Conservation (phyloP, 2,329 filamentous ascomycete genomes). For the Botryotinia calthae region DNA sequence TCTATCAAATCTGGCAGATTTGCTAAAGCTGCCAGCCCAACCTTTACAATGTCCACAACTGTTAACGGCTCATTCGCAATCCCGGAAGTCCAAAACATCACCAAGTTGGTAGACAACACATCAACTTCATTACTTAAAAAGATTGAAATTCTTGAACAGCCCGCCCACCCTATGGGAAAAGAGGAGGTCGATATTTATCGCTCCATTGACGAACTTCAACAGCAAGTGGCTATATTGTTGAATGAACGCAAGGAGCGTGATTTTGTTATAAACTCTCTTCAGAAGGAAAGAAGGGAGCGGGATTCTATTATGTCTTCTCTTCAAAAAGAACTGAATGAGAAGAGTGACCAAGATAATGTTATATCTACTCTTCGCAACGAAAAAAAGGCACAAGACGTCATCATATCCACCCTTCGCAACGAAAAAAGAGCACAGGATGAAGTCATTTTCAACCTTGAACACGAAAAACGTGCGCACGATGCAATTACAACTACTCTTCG, state of each 20-base stretch:
- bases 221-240: conserved; percentile 11
- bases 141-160: neutral
- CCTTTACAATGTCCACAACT: conserved; percentile 15
- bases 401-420: neutral
- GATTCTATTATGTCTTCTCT: conserved; percentile 8
- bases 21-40: conserved; percentile 11
- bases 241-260: conserved; percentile 11
- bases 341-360: neutral
- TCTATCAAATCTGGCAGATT: neutral
- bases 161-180: conserved; percentile 1
- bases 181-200: conserved; percentile 14
- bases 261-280: conserved; percentile 1
- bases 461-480: neutral
- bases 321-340: neutral
- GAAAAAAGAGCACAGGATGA: no score
- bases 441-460: neutral
- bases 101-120: conserved; percentile 15
- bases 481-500: neutral
- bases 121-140: conserved; percentile 8
- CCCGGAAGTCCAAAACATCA: conserved; percentile 10
- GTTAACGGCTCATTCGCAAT: conserved; percentile 9
- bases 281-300: neutral
- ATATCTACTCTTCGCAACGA: conserved; percentile 1
- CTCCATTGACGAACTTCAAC: conserved; percentile 14
- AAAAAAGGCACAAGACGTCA: neutral